These are phyloP conservation scores for Polytrichum commune DNA, from an alignment of 225 moss, liverwort and hornwort genomes.

Conservation along the genomic window DNA sequence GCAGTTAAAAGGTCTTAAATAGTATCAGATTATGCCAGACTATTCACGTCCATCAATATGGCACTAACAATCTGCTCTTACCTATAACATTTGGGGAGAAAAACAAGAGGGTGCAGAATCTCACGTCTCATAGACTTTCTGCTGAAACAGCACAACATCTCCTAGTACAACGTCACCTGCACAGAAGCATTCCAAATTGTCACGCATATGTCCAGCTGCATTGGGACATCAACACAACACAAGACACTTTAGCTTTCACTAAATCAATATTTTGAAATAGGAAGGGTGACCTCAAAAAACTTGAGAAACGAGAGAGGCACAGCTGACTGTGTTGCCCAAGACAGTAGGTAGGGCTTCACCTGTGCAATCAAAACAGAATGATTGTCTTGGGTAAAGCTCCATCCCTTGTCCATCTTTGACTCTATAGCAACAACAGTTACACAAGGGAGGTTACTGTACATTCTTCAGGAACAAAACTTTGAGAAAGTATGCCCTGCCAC, in stretches of 20 bases:
- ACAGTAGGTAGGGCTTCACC: constrained; percentile 18
- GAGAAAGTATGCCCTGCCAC: background rate
- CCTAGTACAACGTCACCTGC: constrained; percentile 85
- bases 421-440: constrained; percentile 19
- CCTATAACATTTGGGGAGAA: constrained; percentile 5
- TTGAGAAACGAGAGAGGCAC: constrained; percentile 5
- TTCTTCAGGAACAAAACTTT: too few species aligned
- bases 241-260: background rate
- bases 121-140: constrained; percentile 60
- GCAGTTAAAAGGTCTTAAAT: too few species aligned
- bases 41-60: too few species aligned
- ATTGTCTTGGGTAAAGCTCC: constrained; percentile 35
- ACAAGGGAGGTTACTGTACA: too few species aligned
- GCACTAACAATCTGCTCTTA: constrained; percentile 2
- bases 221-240: background rate
- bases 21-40: too few species aligned
- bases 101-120: constrained; percentile 17
- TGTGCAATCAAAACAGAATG: constrained; percentile 44
- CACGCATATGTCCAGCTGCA: background rate
- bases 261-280: background rate
- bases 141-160: constrained; percentile 72
- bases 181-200: background rate
- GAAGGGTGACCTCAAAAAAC: background rate
- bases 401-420: constrained; percentile 48
- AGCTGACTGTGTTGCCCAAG: constrained; percentile 1